These are phyloP conservation scores for Hippophae gyantsensis DNA, from an alignment of 306 rosid species.

Conservation along the genomic window DNA sequence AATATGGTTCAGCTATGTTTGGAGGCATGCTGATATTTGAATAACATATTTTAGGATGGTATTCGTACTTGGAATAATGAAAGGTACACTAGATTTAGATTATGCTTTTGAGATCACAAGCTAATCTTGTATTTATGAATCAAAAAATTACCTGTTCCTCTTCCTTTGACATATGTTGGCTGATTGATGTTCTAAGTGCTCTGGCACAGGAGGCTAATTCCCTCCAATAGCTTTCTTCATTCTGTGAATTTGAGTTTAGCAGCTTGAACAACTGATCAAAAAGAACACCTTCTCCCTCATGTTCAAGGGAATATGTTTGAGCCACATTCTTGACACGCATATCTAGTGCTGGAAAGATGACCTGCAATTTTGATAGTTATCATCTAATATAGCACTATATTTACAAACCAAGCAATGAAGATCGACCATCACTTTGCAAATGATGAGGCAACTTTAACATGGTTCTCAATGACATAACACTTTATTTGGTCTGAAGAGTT, in stretches of 20 bases:
- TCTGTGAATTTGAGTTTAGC: conserved; percentile 38
- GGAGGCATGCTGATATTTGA: no score
- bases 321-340: conserved; percentile 72
- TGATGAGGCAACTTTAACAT: no score
- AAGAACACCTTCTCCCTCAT: conserved; percentile 56
- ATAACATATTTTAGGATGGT: no score
- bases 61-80: no score
- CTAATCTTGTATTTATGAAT: not conserved
- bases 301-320: conserved; percentile 57
- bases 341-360: conserved; percentile 73
- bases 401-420: no score
- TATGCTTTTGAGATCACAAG: not conserved
- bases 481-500: no score
- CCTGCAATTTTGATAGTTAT: conserved; percentile 31
- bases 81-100: not conserved
- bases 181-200: conserved; percentile 49
- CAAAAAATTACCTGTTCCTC: conserved; percentile 70
- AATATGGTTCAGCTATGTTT: no score
- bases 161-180: conserved; percentile 85
- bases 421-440: no score
- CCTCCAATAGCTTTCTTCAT: conserved; percentile 49
- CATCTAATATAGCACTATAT: no score
- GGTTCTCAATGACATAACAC: no score
- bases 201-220: conserved; percentile 67
- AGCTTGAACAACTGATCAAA: conserved; percentile 54